These are phyloP conservation scores for Sclerotinia borealis DNA, from an alignment of 2,329 filamentous ascomycete species.

Conservation along the genomic window DNA sequence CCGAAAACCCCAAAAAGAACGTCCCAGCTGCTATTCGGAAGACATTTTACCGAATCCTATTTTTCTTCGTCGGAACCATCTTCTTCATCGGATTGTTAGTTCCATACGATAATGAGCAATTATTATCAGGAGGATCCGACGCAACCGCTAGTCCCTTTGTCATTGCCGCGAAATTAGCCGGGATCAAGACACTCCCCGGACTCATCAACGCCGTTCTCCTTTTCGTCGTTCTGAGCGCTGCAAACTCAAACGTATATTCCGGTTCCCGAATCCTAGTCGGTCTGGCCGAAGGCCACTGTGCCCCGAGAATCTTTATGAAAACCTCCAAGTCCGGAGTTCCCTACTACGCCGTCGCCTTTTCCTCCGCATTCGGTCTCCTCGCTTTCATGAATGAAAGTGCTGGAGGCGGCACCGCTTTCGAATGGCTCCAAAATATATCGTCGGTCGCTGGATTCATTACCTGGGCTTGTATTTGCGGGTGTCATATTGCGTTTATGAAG, in stretches of 20 bases:
- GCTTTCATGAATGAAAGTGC: conserved; percentile 61
- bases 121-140: conserved; percentile 48
- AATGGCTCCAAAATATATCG: conserved; percentile 67
- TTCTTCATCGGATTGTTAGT: conserved; percentile 53
- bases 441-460: conserved; percentile 64
- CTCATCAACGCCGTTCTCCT: conserved; percentile 58
- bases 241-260: conserved; percentile 53
- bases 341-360: conserved; percentile 47
- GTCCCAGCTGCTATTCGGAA: conserved; percentile 59
- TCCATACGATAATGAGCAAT: conserved; percentile 46
- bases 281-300: conserved; percentile 48
- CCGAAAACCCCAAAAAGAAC: conserved; percentile 53
- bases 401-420: conserved; percentile 55
- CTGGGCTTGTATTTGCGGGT: conserved; percentile 61
- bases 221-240: conserved; percentile 52
- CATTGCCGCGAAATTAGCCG: conserved; percentile 54
- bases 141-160: conserved; percentile 47
- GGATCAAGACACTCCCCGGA: conserved; percentile 47
- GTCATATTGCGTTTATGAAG: conserved; percentile 61
- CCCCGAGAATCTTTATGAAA: conserved; percentile 47
- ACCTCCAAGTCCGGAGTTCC: conserved; percentile 46
- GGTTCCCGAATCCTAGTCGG: conserved; percentile 52
- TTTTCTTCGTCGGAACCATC: conserved; percentile 45
- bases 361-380: conserved; percentile 54
- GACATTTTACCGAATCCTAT: conserved; percentile 52